Percentiles rank a stretch among this genome's conserved stretches.
These are phyloP conservation scores for Malassezia sp. DNA, from an alignment of 1,284 basidiomycete species.

Conservation along the genomic window DNA sequence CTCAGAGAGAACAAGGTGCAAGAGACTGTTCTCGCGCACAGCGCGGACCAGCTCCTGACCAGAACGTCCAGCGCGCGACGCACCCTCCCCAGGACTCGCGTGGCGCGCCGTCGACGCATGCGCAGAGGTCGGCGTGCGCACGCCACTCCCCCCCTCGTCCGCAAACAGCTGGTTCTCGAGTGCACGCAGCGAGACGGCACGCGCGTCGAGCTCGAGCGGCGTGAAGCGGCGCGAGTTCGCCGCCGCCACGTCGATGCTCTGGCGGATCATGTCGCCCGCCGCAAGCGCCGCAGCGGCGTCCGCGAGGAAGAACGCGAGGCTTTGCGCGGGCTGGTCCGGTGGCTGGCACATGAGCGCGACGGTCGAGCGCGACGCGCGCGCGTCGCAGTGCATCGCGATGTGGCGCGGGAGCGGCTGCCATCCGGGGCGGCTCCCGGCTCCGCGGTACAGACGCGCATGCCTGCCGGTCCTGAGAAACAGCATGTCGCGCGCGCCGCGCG, in stretches of 20 bases:
- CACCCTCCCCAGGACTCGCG: not conserved
- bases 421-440: not conserved
- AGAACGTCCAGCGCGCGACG: too few species aligned
- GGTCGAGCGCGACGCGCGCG: constrained; percentile 1
- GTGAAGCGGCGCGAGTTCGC: not conserved
- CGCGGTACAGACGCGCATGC: constrained; percentile 26
- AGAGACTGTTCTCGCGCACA: constrained; percentile 11
- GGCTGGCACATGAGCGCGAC: not conserved
- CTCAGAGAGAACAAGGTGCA: constrained; percentile 4
- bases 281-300: not conserved
- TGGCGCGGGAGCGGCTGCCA: constrained; percentile 6
- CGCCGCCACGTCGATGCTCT: not conserved
- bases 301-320: constrained; percentile 2
- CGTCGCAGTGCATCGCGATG: not conserved
- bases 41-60: constrained; percentile 9
- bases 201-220: not conserved
- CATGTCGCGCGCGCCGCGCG: constrained; percentile 26
- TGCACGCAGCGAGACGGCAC: constrained; percentile 4
- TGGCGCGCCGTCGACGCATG: not conserved
- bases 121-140: too few species aligned
- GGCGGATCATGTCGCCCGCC: not conserved
- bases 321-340: not conserved
- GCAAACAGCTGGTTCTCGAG: constrained; percentile 4
- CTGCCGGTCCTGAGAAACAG: constrained; percentile 34
- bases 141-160: not conserved